Evolutionary conservation across 768 basidiomycete genomes (phyloP), one percentile per base, ranked within the genome.

Genomic region (Jaapia argillacea): DNA sequence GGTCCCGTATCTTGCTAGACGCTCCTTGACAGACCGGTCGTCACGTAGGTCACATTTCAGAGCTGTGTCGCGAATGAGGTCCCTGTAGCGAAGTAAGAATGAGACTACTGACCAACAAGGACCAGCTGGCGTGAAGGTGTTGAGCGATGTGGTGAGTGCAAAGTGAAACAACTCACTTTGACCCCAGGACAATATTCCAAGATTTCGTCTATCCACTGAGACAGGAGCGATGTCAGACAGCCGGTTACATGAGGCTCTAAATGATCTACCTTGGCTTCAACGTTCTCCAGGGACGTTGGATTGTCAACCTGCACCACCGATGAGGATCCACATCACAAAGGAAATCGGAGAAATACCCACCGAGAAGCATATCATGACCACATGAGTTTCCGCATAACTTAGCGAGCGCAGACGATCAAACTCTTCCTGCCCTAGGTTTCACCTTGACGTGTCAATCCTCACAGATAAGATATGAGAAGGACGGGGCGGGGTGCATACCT

Each of bases 321-420:
- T n/a, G n/a, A n/a, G n/a, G n/a, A n/a, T n/a, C n/a, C n/a, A n/a
- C n/a, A n/a, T n/a, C n/a, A n/a, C n/a, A n/a, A n/a, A n/a, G n/a
- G n/a, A n/a, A n/a, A n/a, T n/a, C n/a, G n/a, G n/a, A n/a, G n/a
- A n/a, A n/a, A 24, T 6, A 66, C 78, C 45, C 49, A 89, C 90
- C 27, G 93, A 94, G 61, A 96, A 97, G 63, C 94, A 97, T 21
- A 97, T 69, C 85, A 97, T 86, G 49, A 97, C 75, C 46, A 97
- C 85, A 64, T 97, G 88, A 1, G 94, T 96, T 62, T 97, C 94
- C 6, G 94, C 87, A 60, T 97, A 98, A 27, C 86, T 89, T n/a
- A 98, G 66, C 7, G 92, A 94, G 38, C 94, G 76, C 45, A 98
- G 66, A 36, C 92, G 72, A 58, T 94, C 94, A 56, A 98, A 98